Evolutionary conservation across 768 basidiomycete species (phyloP).

Genomic region (Leccinellum luteum): DNA sequence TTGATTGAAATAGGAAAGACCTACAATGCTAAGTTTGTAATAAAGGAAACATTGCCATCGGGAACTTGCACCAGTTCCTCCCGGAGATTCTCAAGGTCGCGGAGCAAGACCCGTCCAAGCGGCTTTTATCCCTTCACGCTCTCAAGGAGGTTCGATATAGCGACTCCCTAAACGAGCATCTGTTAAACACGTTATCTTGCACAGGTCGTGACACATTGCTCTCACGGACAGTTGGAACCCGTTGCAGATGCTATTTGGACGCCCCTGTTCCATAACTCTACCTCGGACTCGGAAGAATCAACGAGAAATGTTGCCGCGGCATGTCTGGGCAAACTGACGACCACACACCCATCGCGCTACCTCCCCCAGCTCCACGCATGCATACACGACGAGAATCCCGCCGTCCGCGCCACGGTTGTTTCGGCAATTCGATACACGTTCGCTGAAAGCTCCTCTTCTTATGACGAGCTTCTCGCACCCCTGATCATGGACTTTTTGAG

Average conservation of each 20-base stretch:
- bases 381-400: constrained; percentile 63
- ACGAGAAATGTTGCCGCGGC: constrained; percentile 94
- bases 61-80: constrained; percentile 84
- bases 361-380: constrained; percentile 89
- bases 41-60: constrained; percentile 93
- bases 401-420: constrained; percentile 83
- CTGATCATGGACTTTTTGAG: constrained; percentile 89
- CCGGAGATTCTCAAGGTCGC: constrained; percentile 80
- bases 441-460: constrained; percentile 78
- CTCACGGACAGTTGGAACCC: constrained; percentile 76
- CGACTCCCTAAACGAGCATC: not conserved
- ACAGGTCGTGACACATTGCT: constrained; percentile 90
- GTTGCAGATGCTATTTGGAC: constrained; percentile 90
- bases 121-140: constrained; percentile 85
- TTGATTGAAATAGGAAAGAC: not conserved
- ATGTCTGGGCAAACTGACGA: constrained; percentile 93
- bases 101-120: constrained; percentile 71
- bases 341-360: constrained; percentile 86
- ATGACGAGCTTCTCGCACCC: constrained; percentile 88
- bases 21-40: not conserved
- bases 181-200: not conserved
- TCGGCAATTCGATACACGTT: constrained; percentile 91
- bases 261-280: constrained; percentile 89
- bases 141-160: constrained; percentile 72
- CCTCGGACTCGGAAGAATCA: constrained; percentile 79